Conservation (phyloP, 176 grass and related monocot genomes). For the Poa annua region DNA sequence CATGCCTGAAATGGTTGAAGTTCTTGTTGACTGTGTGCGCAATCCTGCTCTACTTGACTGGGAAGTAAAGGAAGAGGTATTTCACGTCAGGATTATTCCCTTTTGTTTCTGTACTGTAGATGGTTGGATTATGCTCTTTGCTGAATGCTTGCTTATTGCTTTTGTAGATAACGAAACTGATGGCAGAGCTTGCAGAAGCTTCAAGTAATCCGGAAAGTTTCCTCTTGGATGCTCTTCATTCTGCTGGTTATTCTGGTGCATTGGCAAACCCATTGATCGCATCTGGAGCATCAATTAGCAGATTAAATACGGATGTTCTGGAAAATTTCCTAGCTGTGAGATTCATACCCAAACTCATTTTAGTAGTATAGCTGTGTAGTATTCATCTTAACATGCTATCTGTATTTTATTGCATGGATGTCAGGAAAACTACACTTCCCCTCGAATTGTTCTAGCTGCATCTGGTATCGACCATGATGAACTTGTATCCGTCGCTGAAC, state of each 20-base stretch:
- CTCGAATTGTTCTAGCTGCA: conserved; percentile 84
- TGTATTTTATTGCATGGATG: conserved; percentile 41
- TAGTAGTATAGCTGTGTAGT: conserved; percentile 26
- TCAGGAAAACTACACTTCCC: conserved; percentile 81
- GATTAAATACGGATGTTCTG: conserved; percentile 70
- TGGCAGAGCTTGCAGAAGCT: conserved; percentile 62
- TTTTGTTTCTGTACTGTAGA: conserved; percentile 21
- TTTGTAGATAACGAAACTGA: conserved; percentile 66
- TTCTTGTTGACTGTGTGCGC: conserved; percentile 82
- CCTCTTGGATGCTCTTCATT: conserved; percentile 96
- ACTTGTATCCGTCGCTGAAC: conserved; percentile 72
- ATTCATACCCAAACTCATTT: conserved; percentile 34
- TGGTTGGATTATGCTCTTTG: conserved; percentile 8
- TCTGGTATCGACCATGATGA: conserved; percentile 88
- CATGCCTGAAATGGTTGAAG: conserved; percentile 95
- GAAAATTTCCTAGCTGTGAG: conserved; percentile 80
- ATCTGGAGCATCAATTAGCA: conserved; percentile 60
- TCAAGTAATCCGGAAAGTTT: conserved; percentile 71
- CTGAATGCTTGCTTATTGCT: conserved; percentile 34
- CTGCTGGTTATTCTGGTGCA: conserved; percentile 90
- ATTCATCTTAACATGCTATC: conserved; percentile 16
- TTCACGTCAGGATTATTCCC: conserved; percentile 21
- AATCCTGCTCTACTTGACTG: conserved; percentile 91
- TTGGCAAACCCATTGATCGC: conserved; percentile 87
- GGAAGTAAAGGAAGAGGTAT: conserved; percentile 98